Conservation (phyloP, 495 filamentous ascomycete species). For the Aspergillus taichungensis region DNA sequence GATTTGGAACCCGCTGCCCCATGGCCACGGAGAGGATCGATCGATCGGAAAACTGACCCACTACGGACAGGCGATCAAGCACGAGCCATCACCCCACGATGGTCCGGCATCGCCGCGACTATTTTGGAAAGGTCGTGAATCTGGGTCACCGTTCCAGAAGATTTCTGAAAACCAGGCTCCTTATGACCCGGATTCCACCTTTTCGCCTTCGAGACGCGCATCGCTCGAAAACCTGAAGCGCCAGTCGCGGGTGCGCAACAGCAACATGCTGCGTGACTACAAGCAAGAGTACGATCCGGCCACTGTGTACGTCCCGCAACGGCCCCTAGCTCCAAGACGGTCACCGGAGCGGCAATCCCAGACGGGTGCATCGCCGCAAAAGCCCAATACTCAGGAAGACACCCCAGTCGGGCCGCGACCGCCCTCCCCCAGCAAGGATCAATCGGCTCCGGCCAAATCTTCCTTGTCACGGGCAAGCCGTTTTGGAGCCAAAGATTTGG, state of each 20-base stretch:
- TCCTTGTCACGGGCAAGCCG: conserved; percentile 63
- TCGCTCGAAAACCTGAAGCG: conserved; percentile 91
- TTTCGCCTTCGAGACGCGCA: conserved; percentile 63
- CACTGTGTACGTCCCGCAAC: conserved; percentile 61
- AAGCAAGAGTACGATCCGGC: conserved; percentile 85
- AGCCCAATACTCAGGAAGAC: conserved; percentile 7
- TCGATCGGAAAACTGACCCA: neutral
- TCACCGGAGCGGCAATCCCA: conserved; percentile 44
- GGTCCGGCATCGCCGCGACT: conserved; percentile 62
- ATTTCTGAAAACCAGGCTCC: conserved; percentile 58
- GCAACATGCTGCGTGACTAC: conserved; percentile 85
- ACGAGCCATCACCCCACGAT: conserved; percentile 68
- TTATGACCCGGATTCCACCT: conserved; percentile 52
- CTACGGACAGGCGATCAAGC: conserved; percentile 30
- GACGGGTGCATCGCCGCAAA: neutral
- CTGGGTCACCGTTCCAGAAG: conserved; percentile 49
- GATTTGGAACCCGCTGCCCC: conserved; percentile 2
- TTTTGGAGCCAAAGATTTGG: conserved; percentile 50
- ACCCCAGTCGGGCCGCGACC: conserved; percentile 32
- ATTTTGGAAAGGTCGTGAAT: conserved; percentile 78
- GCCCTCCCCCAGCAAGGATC: conserved; percentile 63
- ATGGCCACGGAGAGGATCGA: conserved; percentile 22
- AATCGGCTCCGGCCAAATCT: conserved; percentile 74
- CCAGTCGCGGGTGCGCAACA: conserved; percentile 91
- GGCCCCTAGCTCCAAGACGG: conserved; percentile 60